Percentiles rank a stretch among this genome's conserved stretches.
These are phyloP conservation scores for Kurtzmaniella cleridarum DNA, from an alignment of 805 yeast genomes.

Conservation along the genomic window DNA sequence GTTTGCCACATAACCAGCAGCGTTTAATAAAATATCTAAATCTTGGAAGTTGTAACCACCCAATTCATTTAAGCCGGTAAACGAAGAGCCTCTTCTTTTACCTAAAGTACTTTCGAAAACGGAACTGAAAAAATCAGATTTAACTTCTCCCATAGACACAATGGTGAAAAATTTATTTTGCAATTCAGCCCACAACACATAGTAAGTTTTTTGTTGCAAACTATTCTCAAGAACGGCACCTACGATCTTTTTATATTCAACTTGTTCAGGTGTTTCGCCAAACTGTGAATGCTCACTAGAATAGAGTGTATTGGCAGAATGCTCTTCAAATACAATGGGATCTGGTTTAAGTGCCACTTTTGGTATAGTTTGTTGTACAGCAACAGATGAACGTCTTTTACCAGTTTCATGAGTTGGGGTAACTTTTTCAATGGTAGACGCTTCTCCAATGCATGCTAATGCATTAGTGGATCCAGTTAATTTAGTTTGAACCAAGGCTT, in stretches of 20 bases:
- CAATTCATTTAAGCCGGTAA: constrained; percentile 31
- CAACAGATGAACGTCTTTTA: constrained; percentile 21
- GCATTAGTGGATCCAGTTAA: constrained; percentile 15
- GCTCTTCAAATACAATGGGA: constrained; percentile 4
- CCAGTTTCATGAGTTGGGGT: neutral
- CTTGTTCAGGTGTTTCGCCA: constrained; percentile 7
- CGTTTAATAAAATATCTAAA: constrained; percentile 26
- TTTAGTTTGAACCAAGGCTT: constrained; percentile 15
- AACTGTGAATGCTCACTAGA: constrained; percentile 5
- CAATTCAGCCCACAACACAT: constrained; percentile 27
- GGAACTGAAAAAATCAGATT: constrained; percentile 18
- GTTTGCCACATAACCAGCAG: constrained; percentile 24
- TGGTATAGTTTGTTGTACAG: constrained; percentile 18
- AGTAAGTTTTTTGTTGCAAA: constrained; percentile 30
- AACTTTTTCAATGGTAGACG: neutral
- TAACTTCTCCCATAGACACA: constrained; percentile 31
- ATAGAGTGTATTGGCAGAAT: neutral
- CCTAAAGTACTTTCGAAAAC: constrained; percentile 10
- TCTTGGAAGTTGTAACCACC: constrained; percentile 40
- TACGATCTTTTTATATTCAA: constrained; percentile 15
- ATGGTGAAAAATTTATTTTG: constrained; percentile 15
- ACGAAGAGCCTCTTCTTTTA: constrained; percentile 29
- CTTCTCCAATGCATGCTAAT: constrained; percentile 4
- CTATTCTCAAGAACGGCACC: constrained; percentile 39
- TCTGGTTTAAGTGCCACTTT: constrained; percentile 31